Conservation (phyloP, 495 filamentous ascomycete genomes). For the Trichoderma orchidacearum region DNA sequence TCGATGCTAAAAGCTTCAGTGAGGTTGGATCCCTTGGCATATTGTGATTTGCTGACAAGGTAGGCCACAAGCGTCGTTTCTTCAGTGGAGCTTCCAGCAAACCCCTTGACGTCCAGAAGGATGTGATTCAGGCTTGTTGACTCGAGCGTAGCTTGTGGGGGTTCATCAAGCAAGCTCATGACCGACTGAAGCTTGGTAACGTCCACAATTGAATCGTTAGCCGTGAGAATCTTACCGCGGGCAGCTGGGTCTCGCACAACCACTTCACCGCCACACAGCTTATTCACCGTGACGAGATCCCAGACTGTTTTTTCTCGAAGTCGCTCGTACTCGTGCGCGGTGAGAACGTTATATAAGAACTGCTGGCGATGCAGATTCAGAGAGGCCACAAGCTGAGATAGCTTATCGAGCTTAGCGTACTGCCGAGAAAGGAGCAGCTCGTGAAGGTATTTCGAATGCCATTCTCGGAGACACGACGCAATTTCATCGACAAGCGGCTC, state of each 20-base stretch:
- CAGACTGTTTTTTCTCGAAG: slow-evolving; percentile 82
- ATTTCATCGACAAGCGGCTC: slow-evolving; percentile 97
- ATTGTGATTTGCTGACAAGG: slow-evolving; percentile 55
- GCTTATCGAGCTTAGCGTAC: slow-evolving; percentile 67
- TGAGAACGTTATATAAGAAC: slow-evolving; percentile 86
- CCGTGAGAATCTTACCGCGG: slow-evolving; percentile 74
- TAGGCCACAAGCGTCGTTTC: slow-evolving; percentile 68
- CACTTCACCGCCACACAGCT: slow-evolving; percentile 77
- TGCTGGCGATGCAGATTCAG: slow-evolving; percentile 77
- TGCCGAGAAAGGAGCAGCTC: slow-evolving; percentile 74
- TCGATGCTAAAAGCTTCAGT: slow-evolving; percentile 77
- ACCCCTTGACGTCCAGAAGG: slow-evolving; percentile 66
- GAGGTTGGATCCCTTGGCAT: slow-evolving; percentile 46
- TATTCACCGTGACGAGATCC: slow-evolving; percentile 89
- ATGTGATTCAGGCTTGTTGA: slow-evolving; percentile 68
- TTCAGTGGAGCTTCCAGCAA: slow-evolving; percentile 57
- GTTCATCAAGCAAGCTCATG: slow-evolving; percentile 85
- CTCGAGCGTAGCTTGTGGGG: slow-evolving; percentile 52
- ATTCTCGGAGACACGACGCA: slow-evolving; percentile 88
- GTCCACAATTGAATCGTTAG: slow-evolving; percentile 85
- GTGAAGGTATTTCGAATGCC: slow-evolving; percentile 94
- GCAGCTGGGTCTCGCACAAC: slow-evolving; percentile 82
- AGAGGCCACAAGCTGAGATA: slow-evolving; percentile 63
- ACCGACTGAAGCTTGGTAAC: slow-evolving; percentile 82
- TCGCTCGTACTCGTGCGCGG: slow-evolving; percentile 58